phyloP scores from a whole-genome alignment of 257 asterid species.

The Capsicum rhomboideum region DNA sequence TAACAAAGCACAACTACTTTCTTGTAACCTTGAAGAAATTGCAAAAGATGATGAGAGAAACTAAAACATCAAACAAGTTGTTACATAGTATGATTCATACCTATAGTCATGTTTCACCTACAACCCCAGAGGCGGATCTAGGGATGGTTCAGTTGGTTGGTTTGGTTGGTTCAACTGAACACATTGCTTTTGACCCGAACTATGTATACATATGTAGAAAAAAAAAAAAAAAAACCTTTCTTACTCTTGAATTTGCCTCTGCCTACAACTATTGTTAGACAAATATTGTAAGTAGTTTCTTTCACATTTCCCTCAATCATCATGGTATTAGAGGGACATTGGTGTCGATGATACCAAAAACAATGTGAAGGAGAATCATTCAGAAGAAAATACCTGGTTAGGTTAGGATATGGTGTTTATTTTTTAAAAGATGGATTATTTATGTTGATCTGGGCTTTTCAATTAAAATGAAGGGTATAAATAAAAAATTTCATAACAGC shows the following conservation, averaged over 20 bases:
- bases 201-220: neutral
- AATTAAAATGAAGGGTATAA: too few species aligned
- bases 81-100: neutral
- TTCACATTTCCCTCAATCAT: neutral
- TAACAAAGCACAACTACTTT: constrained; percentile 32
- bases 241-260: too few species aligned
- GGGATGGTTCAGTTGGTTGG: neutral
- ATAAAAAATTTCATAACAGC: too few species aligned
- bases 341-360: neutral
- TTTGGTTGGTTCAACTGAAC: neutral
- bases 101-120: neutral
- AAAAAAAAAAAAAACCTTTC: neutral
- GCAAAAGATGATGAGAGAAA: neutral
- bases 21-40: constrained; percentile 8
- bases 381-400: neutral
- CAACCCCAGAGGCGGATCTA: neutral
- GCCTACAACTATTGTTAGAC: neutral
- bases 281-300: neutral
- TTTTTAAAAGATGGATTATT: too few species aligned
- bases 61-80: neutral
- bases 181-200: neutral
- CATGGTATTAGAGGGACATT: neutral
- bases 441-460: too few species aligned
- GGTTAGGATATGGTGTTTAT: too few species aligned
- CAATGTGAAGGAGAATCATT: neutral